These are phyloP conservation scores for Talaromyces sp. DNA, from an alignment of 2,329 filamentous ascomycete genomes.

Conservation along the genomic window DNA sequence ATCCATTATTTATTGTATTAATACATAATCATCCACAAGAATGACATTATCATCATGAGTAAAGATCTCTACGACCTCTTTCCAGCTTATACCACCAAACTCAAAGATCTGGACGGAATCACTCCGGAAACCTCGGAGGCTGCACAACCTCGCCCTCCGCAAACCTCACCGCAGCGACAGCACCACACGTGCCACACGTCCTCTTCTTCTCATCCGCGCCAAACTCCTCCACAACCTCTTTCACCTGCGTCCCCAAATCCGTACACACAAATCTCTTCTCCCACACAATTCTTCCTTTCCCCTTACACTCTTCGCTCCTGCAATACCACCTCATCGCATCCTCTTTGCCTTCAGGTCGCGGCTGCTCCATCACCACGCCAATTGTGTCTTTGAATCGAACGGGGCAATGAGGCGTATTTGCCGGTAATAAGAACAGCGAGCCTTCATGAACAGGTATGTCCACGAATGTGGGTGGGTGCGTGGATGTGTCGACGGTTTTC, in stretches of 20 bases:
- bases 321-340: slow-evolving; percentile 86
- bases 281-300: slow-evolving; percentile 70
- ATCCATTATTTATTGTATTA: slow-evolving; percentile 15
- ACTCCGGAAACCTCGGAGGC: slow-evolving; percentile 39
- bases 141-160: slow-evolving; percentile 43
- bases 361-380: slow-evolving; percentile 89
- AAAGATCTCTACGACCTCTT: neutral
- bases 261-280: slow-evolving; percentile 85
- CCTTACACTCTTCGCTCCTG: slow-evolving; percentile 50
- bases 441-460: slow-evolving; percentile 90
- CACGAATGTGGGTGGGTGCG: slow-evolving; percentile 58
- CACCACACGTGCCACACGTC: slow-evolving; percentile 73
- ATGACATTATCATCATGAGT: neutral
- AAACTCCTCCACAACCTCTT: slow-evolving; percentile 81
- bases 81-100: neutral
- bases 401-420: slow-evolving; percentile 95
- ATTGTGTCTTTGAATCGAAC: slow-evolving; percentile 91
- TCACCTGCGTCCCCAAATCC: slow-evolving; percentile 91
- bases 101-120: neutral
- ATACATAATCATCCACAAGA: slow-evolving; percentile 14
- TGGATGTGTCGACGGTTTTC: slow-evolving; percentile 72
- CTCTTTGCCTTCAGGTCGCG: slow-evolving; percentile 63
- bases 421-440: slow-evolving; percentile 86
- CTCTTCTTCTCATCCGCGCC: slow-evolving; percentile 65
- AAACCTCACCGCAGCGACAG: slow-evolving; percentile 59